Evolutionary conservation across 139 green algal species (phyloP), one percentile per base, ranked within the genome.

Genomic region (Chlamydomonas sp.): DNA sequence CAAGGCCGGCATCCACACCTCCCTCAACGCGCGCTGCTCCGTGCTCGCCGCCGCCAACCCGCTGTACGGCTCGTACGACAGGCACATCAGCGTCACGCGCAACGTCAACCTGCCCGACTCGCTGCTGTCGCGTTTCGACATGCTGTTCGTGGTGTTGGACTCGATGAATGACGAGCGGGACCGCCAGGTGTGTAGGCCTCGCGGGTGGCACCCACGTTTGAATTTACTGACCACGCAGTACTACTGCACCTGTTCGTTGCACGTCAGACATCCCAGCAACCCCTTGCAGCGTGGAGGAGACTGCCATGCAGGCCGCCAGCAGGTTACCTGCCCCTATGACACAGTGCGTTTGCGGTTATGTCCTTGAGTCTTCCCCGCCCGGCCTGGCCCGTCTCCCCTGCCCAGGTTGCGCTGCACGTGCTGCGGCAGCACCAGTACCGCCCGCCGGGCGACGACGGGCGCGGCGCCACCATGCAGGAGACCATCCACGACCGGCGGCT

Each of bases 21-120:
- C 95, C 9, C 94, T 99, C 60, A 99, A 99, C 90, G 98, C 98
- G 14, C 95, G 98, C 75, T 99, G 98, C 95, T 96, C 90, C 78
- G 97, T 99, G 64, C 84, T 99, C 62, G 96, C 97, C 3, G 97
- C 97, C 0, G 97, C 96, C 75, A 99, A 98, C 86, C 95, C 96
- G 8, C 91, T 97, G 77, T 96, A 95, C 80, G 95, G 95, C 89
- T 94, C 85, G 74, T 96, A 95, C 77, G 92, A 96, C 90, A 81
- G 85, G 57, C 92, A 89, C 88, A 95, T 97, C 80, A 95, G 91
- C 72, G 94, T 98, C 79, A 96, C 93, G 18, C 91, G 93, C 69
- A 99, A 99, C 93, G 98, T 99, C 81, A 96, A 96, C 80, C 94
- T 99, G 85, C 98, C 98, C 61, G 98, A 99, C 94, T 99, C 96